Base-by-base conservation (phyloP, 2,329 filamentous ascomycete species). In the Delphinella strobiligena region DNA sequence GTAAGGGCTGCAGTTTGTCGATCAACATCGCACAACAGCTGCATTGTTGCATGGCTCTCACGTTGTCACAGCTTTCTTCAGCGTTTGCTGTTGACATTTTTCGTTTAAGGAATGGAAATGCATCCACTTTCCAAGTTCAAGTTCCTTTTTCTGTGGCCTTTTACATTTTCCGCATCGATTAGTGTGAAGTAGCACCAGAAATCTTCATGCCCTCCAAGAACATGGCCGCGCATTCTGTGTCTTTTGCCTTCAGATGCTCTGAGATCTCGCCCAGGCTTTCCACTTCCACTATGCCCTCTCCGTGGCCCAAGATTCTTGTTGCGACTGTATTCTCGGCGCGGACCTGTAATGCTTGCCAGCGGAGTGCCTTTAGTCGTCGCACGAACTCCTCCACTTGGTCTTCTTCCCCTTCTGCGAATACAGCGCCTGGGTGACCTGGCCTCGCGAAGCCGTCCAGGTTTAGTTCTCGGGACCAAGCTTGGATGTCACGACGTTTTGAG, bases 171-270 rank as follows among this genome's bases (percentile, higher is more conserved):
- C n/a, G n/a, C n/a, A n/a, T n/a, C n/a, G n/a, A n/a, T n/a, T n/a
- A n/a, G n/a, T n/a, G n/a, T n/a, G 22, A 27, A 12, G 22, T 12
- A 27, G 7, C 22, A 27, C 22, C 22, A 27, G 22, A 27, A 17
- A 47, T 47, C 42, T 41, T 47, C 45, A 47, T 47, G 18, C 42
- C 42, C 35, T 44, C 36, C 8, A 47, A 32, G 31, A 47, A 47
- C 19, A 44, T 39, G 9, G 42, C 42, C 19, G 36, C 17, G 12
- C 22, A 7, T 27, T 38, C 17, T 2, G 37, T 27, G 16, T 42
- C 40, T n/a, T 32, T 40, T 18, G 15, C 36, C 30, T 39, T 39
- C 30, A 47, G 19, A 3, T 19, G 34, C 17, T 42, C 40, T 19
- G 40, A 38, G 2, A 47, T 38, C 2, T 45, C 45, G 4, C 42